A percentile compares a stretch with the other conserved stretches of the same genome.
Conservation (phyloP, 2,329 filamentous ascomycete genomes). For the Passalora sequoiae region DNA sequence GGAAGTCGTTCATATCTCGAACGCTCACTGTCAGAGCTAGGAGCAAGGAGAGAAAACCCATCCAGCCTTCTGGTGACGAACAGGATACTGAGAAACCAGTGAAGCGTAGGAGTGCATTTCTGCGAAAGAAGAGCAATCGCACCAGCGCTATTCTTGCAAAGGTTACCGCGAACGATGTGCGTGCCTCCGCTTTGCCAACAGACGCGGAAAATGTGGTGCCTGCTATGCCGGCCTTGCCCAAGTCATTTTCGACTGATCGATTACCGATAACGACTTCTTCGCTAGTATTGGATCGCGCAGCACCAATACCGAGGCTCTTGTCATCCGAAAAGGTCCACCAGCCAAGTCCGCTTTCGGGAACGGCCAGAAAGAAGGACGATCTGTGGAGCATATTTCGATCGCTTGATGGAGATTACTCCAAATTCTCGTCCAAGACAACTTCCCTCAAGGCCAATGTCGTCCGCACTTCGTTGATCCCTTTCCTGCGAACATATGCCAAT, state of each 20-base stretch:
- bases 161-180: constrained; percentile 9
- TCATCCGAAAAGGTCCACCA: constrained; percentile 33
- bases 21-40: constrained; percentile 13
- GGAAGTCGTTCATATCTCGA: constrained; percentile 14
- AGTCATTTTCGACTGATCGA: constrained; percentile 47
- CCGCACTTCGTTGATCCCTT: constrained; percentile 66
- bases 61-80: constrained; percentile 15
- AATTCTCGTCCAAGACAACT: constrained; percentile 70
- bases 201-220: constrained; percentile 20
- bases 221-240: constrained; percentile 40
- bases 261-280: constrained; percentile 37
- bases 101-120: constrained; percentile 19
- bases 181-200: constrained; percentile 4
- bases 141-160: constrained; percentile 8
- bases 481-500: constrained; percentile 64
- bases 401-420: constrained; percentile 64
- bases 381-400: constrained; percentile 63
- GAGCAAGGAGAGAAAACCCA: constrained; percentile 13
- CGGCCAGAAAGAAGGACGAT: constrained; percentile 60
- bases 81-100: constrained; percentile 11
- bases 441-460: constrained; percentile 71
- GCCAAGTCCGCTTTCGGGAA: constrained; percentile 15
- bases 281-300: constrained; percentile 34
- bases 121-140: constrained; percentile 19
- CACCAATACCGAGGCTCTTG: constrained; percentile 40